phyloP scores from a whole-genome alignment of 2,329 filamentous ascomycete species.

The Cadophora luteo-olivacea region DNA sequence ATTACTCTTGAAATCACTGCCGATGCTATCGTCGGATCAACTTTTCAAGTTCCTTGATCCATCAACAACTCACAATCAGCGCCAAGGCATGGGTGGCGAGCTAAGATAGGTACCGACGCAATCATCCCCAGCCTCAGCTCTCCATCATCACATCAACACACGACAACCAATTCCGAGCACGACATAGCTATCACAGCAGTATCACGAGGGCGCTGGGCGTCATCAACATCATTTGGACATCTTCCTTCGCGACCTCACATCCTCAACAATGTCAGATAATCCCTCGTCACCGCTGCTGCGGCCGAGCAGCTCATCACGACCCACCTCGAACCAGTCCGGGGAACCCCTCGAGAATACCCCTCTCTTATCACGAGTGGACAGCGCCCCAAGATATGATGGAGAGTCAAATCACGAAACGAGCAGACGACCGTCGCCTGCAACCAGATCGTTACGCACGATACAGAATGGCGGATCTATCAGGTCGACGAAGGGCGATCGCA shows the following conservation, averaged over 20 bases:
- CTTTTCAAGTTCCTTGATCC: not conserved
- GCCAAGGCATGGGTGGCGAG: not conserved
- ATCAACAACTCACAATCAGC: conserved; percentile 3
- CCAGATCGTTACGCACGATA: conserved; percentile 45
- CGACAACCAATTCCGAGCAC: conserved; percentile 19
- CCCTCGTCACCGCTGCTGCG: conserved; percentile 39
- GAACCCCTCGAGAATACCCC: conserved; percentile 44
- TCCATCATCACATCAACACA: conserved; percentile 11
- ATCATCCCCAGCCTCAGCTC: conserved; percentile 24
- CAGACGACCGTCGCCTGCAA: conserved; percentile 43
- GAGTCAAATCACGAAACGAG: conserved; percentile 35
- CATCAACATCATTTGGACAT: conserved; percentile 16
- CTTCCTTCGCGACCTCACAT: not conserved
- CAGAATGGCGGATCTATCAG: conserved; percentile 42
- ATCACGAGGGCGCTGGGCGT: conserved; percentile 26
- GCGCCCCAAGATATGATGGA: conserved; percentile 42
- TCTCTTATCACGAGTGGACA: conserved; percentile 43
- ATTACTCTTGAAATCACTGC: no score
- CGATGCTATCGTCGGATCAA: not conserved
- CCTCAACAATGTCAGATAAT: conserved; percentile 42
- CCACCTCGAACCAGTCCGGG: conserved; percentile 35
- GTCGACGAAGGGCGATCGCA: conserved; percentile 49
- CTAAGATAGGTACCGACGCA: conserved; percentile 23
- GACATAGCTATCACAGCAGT: not conserved
- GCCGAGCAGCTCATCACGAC: conserved; percentile 32